Percentiles rank a stretch among this genome's conserved stretches.
phyloP scores from a whole-genome alignment of 2,329 filamentous ascomycete species.

The Diaporthe amygdali region DNA sequence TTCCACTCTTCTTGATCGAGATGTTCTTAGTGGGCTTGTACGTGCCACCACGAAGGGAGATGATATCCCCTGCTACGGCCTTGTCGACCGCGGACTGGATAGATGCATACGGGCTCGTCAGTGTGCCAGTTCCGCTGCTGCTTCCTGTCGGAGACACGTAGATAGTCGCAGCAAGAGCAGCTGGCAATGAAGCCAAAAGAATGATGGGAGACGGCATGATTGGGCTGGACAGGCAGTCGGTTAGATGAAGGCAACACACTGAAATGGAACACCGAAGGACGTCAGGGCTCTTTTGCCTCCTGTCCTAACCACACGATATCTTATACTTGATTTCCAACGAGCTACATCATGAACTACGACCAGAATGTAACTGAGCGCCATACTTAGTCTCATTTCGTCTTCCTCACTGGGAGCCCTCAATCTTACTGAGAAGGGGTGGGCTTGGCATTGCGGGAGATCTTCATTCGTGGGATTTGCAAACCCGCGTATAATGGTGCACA shows the following conservation, averaged over 20 bases:
- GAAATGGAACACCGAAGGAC: background rate
- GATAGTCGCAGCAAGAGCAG: constrained; percentile 38
- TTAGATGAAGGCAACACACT: background rate
- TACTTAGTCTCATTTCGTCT: constrained; percentile 2
- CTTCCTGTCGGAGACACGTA: constrained; percentile 51
- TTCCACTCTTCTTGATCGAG: constrained; percentile 51
- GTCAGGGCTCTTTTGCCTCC: background rate
- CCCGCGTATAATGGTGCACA: background rate
- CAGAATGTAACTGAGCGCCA: background rate
- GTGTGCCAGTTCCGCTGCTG: constrained; percentile 42
- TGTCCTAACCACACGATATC: background rate
- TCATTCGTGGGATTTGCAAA: constrained; percentile 14
- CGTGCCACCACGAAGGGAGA: constrained; percentile 49
- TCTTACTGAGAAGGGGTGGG: constrained; percentile 5
- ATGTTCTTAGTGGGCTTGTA: constrained; percentile 53
- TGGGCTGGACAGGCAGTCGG: background rate
- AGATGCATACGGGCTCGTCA: constrained; percentile 46
- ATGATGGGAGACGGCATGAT: background rate
- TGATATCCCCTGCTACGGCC: constrained; percentile 50
- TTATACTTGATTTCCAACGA: background rate
- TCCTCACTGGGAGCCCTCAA: background rate
- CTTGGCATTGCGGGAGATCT: constrained; percentile 8
- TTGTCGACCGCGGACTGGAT: constrained; percentile 52
- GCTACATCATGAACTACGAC: background rate
- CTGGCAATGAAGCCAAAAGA: background rate